Evolutionary conservation across 148 eudicot species (phyloP).

Genomic region (Nepenthes mirabilis): DNA sequence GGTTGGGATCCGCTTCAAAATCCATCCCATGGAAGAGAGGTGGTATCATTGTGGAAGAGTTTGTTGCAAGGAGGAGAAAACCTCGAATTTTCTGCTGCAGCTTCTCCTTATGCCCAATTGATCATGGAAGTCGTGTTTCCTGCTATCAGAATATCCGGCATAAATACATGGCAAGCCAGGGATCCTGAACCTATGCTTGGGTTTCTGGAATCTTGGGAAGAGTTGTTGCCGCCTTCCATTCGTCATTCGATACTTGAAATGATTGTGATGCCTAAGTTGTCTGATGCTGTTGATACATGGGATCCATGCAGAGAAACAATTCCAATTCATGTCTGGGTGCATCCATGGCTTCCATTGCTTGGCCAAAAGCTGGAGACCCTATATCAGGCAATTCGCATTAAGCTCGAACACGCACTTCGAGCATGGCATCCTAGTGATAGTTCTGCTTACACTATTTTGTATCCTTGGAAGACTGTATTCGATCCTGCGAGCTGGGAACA

Average conservation of each 20-base stretch:
- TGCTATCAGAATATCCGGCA: constrained; percentile 76
- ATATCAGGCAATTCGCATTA: constrained; percentile 45
- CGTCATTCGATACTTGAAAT: constrained; percentile 56
- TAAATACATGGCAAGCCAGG: constrained; percentile 81
- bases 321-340: constrained; percentile 83
- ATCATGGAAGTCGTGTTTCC: constrained; percentile 84
- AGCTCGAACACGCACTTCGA: constrained; percentile 58
- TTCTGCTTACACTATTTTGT: constrained; percentile 51
- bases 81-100: constrained; percentile 29
- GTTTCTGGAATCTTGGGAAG: constrained; percentile 73
- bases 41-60: constrained; percentile 50
- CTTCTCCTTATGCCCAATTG: constrained; percentile 58
- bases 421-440: constrained; percentile 90
- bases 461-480: constrained; percentile 84
- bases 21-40: constrained; percentile 54
- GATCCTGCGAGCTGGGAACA: constrained; percentile 81
- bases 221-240: constrained; percentile 49
- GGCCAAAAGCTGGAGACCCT: constrained; percentile 60
- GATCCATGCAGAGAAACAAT: constrained; percentile 76
- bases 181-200: constrained; percentile 88
- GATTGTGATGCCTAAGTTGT: constrained; percentile 63
- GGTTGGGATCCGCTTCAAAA: constrained; percentile 86
- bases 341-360: constrained; percentile 84
- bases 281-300: constrained; percentile 77
- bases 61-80: constrained; percentile 61